Evolutionary conservation across 1,139 yeast species (phyloP).

Genomic region (Suhomyces maxii): DNA sequence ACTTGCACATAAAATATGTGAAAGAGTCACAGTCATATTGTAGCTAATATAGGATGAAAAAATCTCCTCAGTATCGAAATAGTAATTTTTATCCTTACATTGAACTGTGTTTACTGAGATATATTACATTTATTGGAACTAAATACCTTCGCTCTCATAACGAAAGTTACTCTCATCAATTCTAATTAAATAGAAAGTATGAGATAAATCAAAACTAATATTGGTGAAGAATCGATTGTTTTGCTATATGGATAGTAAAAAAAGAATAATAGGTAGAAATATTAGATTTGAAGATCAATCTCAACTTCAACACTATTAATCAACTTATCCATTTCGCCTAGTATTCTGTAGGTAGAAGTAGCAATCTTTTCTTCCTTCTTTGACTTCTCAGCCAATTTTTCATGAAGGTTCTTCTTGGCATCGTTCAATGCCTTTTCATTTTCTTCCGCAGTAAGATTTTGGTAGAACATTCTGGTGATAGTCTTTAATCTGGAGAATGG

Average conservation of each 20-base stretch:
- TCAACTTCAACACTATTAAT: slow-evolving; percentile 38
- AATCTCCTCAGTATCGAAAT: no score
- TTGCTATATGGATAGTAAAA: no score
- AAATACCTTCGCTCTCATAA: neutral
- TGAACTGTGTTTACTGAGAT: neutral
- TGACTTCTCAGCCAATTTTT: slow-evolving; percentile 36
- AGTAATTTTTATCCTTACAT: neutral
- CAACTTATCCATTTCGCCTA: slow-evolving; percentile 47
- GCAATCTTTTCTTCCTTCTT: slow-evolving; percentile 44
- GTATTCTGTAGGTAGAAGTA: slow-evolving; percentile 41
- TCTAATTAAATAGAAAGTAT: no score
- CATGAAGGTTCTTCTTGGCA: slow-evolving; percentile 38
- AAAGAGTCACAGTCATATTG: no score
- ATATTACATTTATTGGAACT: neutral
- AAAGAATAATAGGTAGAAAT: neutral
- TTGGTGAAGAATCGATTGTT: no score
- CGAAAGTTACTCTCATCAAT: no score
- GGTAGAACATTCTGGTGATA: slow-evolving; percentile 78
- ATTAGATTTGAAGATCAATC: slow-evolving; percentile 22
- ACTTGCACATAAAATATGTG: no score
- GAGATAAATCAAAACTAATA: no score
- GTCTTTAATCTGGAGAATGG: slow-evolving; percentile 92
- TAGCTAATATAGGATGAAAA: no score
- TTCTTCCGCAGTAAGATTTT: slow-evolving; percentile 45
- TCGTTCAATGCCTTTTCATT: slow-evolving; percentile 46